A percentile compares a stretch with the other conserved stretches of the same genome.
These are phyloP conservation scores for Leccinum fibrillosum DNA, from an alignment of 768 basidiomycete genomes.

Conservation along the genomic window DNA sequence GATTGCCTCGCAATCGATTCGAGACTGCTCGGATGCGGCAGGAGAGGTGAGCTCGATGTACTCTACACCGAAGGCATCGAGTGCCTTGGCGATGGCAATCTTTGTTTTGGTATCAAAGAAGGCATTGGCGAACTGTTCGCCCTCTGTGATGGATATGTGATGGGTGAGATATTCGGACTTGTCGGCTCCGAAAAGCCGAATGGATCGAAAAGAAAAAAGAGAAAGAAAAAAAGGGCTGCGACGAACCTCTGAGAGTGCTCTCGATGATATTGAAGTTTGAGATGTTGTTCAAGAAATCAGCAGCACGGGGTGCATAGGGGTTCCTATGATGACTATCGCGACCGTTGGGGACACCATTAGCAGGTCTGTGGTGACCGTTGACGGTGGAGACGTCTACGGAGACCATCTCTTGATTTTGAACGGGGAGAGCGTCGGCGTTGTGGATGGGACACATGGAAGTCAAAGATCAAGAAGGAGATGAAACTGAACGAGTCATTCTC, in stretches of 20 bases:
- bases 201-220: not conserved
- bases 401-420: constrained; percentile 63
- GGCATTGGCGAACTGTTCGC: constrained; percentile 98
- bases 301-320: constrained; percentile 87
- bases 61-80: constrained; percentile 98
- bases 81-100: constrained; percentile 97
- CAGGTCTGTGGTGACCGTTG: constrained; percentile 34
- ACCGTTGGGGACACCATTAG: constrained; percentile 35
- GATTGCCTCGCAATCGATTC: constrained; percentile 92
- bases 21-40: constrained; percentile 94
- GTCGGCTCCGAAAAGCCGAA: constrained; percentile 6
- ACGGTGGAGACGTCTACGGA: constrained; percentile 45
- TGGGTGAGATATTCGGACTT: constrained; percentile 14
- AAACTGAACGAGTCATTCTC: constrained; percentile 11
- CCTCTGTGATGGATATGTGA: constrained; percentile 54
- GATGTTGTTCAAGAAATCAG: constrained; percentile 89
- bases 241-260: constrained; percentile 87
- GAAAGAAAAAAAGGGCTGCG: not conserved
- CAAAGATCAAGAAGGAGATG: not conserved
- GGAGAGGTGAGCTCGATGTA: constrained; percentile 99
- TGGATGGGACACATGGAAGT: constrained; percentile 49
- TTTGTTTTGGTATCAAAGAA: constrained; percentile 99
- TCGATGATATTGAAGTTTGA: constrained; percentile 97
- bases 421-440: constrained; percentile 46
- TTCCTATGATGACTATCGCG: constrained; percentile 49